Evolutionary conservation across 1,284 basidiomycete species (phyloP).

Genomic region (Bondarzewia mesenterica): DNA sequence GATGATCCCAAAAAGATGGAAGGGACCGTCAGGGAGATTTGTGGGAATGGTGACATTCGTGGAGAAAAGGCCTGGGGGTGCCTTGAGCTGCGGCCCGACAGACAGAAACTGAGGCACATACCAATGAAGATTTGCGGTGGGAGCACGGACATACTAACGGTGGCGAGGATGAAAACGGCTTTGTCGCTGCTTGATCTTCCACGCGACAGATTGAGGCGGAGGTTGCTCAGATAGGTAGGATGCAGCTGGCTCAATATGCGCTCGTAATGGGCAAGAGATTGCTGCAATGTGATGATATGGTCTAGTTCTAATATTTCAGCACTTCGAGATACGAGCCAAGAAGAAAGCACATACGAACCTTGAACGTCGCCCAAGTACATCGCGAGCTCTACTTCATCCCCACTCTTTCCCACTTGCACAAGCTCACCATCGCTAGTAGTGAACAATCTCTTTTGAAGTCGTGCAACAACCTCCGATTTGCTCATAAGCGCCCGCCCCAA

Average conservation of each 20-base stretch:
- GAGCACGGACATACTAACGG: conserved; percentile 64
- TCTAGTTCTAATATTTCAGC: conserved; percentile 37
- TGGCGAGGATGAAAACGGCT: conserved; percentile 59
- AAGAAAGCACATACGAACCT: conserved; percentile 39
- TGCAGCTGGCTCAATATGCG: conserved; percentile 84
- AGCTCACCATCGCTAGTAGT: conserved; percentile 26
- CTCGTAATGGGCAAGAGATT: conserved; percentile 84
- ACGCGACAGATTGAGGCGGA: conserved; percentile 55
- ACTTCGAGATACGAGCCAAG: not conserved
- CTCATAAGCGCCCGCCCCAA: conserved; percentile 71
- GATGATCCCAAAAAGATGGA: conserved; percentile 42
- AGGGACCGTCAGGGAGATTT: conserved; percentile 16
- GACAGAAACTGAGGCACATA: conserved; percentile 24
- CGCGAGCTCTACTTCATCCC: conserved; percentile 57
- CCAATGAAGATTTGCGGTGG: conserved; percentile 61
- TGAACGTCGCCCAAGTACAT: conserved; percentile 93
- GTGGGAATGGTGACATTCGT: conserved; percentile 23
- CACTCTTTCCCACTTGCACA: conserved; percentile 29
- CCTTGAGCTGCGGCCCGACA: not conserved
- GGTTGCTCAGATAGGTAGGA: conserved; percentile 76
- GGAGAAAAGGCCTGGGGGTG: conserved; percentile 49
- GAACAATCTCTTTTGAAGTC: conserved; percentile 69
- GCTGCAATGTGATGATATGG: conserved; percentile 85
- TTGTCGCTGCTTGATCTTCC: conserved; percentile 61
- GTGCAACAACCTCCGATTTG: conserved; percentile 80